A percentile compares a stretch with the other conserved stretches of the same genome.
Evolutionary conservation across 225 moss, liverwort and hornwort genomes (phyloP).

Genomic region (Straminergon stramineum): DNA sequence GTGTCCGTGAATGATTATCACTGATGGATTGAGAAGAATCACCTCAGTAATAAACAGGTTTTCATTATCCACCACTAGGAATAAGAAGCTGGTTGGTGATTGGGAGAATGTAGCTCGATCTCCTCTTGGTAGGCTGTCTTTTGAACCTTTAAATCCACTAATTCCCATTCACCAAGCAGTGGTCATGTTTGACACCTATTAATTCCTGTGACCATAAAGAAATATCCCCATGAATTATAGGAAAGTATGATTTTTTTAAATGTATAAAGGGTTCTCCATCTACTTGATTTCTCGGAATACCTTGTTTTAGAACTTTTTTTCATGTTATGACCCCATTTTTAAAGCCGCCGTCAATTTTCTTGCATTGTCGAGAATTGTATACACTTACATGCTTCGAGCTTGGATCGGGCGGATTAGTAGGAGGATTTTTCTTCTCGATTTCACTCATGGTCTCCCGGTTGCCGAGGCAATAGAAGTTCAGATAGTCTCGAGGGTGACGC

Average conservation of each 20-base stretch:
- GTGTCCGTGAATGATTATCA: not conserved
- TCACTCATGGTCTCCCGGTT: conserved; percentile 54
- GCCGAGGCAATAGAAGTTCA: conserved; percentile 82
- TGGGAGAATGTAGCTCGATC: not conserved
- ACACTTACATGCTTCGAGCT: conserved; percentile 57
- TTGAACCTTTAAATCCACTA: not conserved
- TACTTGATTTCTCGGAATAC: not conserved
- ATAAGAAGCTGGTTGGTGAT: not conserved
- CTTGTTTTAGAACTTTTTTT: not conserved
- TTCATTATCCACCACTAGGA: not conserved
- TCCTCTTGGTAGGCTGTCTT: not conserved
- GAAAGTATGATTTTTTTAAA: too few species aligned
- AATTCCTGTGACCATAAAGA: not conserved
- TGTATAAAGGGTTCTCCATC: too few species aligned
- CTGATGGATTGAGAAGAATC: not conserved
- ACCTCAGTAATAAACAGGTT: not conserved
- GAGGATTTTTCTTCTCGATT: conserved; percentile 29
- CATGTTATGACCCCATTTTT: not conserved
- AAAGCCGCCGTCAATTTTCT: not conserved
- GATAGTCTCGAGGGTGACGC: conserved; percentile 56
- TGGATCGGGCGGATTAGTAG: conserved; percentile 38
- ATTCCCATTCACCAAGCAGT: not conserved
- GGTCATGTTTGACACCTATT: not conserved
- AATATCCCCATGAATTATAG: not conserved
- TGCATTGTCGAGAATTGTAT: not conserved